Evolutionary conservation across 768 basidiomycete genomes (phyloP).

Genomic region (Termitomyces sp.): DNA sequence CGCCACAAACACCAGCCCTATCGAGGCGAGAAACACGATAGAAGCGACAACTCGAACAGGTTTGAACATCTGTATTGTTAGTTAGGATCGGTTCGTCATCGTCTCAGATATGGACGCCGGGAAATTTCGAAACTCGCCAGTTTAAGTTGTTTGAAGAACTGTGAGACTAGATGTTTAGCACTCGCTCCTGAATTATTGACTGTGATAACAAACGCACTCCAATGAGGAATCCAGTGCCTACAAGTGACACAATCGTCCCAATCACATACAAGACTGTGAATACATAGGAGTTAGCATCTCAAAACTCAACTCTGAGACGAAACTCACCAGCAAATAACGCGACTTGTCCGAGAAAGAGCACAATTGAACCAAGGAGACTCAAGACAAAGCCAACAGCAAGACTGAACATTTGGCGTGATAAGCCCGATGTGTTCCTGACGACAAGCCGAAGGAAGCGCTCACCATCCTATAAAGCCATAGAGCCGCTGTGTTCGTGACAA

Average conservation of each 20-base stretch:
- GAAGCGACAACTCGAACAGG: conserved; percentile 83
- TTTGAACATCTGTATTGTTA: conserved; percentile 78
- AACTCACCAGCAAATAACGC: conserved; percentile 70
- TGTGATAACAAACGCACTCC: conserved; percentile 49
- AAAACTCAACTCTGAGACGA: not conserved
- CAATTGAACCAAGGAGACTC: conserved; percentile 71
- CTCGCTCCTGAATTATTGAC: not conserved
- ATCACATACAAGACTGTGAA: conserved; percentile 70
- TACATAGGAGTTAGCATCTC: conserved; percentile 1
- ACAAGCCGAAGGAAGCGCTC: conserved; percentile 18
- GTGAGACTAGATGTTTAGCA: conserved; percentile 2
- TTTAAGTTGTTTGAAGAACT: conserved; percentile 81
- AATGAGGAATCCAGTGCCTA: conserved; percentile 88
- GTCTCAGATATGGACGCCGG: not conserved
- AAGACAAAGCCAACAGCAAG: conserved; percentile 70
- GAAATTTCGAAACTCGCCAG: conserved; percentile 38
- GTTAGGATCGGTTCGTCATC: not conserved
- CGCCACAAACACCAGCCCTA: conserved; percentile 78
- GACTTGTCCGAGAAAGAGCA: conserved; percentile 69
- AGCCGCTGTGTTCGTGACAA: conserved; percentile 76
- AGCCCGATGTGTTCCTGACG: not conserved
- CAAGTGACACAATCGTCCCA: conserved; percentile 75
- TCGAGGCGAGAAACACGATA: conserved; percentile 69
- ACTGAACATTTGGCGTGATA: conserved; percentile 32
- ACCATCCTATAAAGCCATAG: conserved; percentile 87